Base-by-base conservation (phyloP, 2,329 filamentous ascomycete genomes). In the Huntiella abstrusa region DNA sequence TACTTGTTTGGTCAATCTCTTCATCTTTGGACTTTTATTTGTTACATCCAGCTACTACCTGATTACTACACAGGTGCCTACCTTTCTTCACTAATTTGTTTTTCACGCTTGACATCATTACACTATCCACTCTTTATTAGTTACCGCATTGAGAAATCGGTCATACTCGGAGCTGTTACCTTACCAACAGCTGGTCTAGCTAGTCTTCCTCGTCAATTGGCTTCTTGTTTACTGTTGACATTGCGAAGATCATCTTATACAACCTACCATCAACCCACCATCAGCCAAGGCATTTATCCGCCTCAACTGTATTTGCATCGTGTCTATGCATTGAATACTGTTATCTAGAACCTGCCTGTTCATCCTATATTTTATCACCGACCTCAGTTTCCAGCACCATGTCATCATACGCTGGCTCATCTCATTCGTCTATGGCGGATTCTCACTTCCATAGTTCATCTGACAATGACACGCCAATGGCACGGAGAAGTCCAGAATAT, bases 381-480 rank as follows among this genome's bases (percentile, higher is more conserved):
- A 10, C 11, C 7, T 22, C 19, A 41, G 7, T 33, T 15, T 33
- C 36, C 17, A 17, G 6, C 22, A 43, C 39, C 33, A 41, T 44
- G 15, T 40, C 48, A 11, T 46, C 47, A 13, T 49, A 49, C 28
- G 40, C 48, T 33, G 42, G 44, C 6, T 43, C 41, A 8, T 36
- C 48, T 12, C 39, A 41, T 4, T 47, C 48, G 13, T 49, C 48
- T 22, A 22, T 39, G 8, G 33, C 37, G 32, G 39, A 45, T 22
- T 43, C 48, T n/a, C 22, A 28, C 22, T 43, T 42, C 33, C 41
- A 46, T 19, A 47, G 43, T 17, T 44, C 43, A 40, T 49, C 48
- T 3, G 48, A 49, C 40, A 49, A 47, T 41, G 48, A 49, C 38
- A 49, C 44, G 1, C 41, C 48, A 5, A 36, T 49, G 46, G 48